These are phyloP conservation scores for Ascochyta clinopodiicola DNA, from an alignment of 2,329 filamentous ascomycete species.

Conservation along the genomic window DNA sequence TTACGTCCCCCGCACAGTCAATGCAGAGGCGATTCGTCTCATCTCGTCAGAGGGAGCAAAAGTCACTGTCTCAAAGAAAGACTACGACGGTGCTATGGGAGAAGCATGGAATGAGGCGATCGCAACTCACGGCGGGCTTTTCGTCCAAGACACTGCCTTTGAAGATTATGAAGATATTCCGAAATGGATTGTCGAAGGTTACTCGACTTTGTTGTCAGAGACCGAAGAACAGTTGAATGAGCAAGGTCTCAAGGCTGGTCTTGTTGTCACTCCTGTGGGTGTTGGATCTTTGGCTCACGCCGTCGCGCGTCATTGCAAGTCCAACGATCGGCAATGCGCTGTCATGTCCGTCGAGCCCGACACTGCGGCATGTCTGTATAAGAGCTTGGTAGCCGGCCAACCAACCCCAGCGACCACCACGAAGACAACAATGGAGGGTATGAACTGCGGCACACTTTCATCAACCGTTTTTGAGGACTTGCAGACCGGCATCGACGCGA, in stretches of 20 bases:
- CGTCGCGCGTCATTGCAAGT: conserved; percentile 70
- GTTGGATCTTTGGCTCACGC: conserved; percentile 77
- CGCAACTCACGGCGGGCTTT: conserved; percentile 50
- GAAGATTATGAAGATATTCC: conserved; percentile 71
- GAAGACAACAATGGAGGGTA: conserved; percentile 74
- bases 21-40: conserved; percentile 57
- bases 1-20: conserved; percentile 68
- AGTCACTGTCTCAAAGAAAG: conserved; percentile 62
- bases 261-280: conserved; percentile 70
- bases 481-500: conserved; percentile 64
- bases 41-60: conserved; percentile 69
- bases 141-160: conserved; percentile 74
- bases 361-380: conserved; percentile 64
- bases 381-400: conserved; percentile 59
- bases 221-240: conserved; percentile 66
- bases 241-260: conserved; percentile 47
- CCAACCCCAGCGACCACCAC: conserved; percentile 61
- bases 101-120: conserved; percentile 56
- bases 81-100: conserved; percentile 69
- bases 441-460: conserved; percentile 75
- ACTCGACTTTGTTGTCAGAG: conserved; percentile 74
- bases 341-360: conserved; percentile 76
- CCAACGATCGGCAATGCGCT: conserved; percentile 35
- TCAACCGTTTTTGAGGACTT: conserved; percentile 69
- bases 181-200: conserved; percentile 79